Conservation (phyloP, 2,329 filamentous ascomycete species). For the Huntiella savannae region DNA sequence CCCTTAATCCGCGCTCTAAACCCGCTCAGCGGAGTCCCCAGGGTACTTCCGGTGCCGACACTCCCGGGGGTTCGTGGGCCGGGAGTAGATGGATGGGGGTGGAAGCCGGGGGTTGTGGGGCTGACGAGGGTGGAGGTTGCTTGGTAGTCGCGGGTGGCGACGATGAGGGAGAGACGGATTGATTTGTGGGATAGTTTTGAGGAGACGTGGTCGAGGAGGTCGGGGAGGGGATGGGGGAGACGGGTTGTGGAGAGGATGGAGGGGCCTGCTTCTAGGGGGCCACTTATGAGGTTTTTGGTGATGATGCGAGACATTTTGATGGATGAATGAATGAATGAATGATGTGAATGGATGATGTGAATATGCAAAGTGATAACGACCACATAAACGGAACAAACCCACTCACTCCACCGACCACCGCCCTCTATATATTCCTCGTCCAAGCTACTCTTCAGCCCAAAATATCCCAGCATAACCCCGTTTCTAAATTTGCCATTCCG, state of each 20-base stretch:
- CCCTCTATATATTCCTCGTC: not conserved
- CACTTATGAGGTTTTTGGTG: slow-evolving; percentile 36
- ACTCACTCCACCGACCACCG: not conserved
- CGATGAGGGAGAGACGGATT: slow-evolving; percentile 37
- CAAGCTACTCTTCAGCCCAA: not conserved
- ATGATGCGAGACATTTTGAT: slow-evolving; percentile 18
- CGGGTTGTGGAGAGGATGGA: slow-evolving; percentile 39
- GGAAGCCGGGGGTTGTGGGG: slow-evolving; percentile 17
- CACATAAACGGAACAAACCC: slow-evolving; percentile 1
- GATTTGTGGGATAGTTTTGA: slow-evolving; percentile 34
- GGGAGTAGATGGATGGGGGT: slow-evolving; percentile 10
- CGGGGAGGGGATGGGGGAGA: slow-evolving; percentile 33
- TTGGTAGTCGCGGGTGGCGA: slow-evolving; percentile 37
- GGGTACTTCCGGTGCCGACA: slow-evolving; percentile 13
- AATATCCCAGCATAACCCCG: too few species aligned
- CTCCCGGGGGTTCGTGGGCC: slow-evolving; percentile 15
- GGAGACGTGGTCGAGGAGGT: slow-evolving; percentile 40
- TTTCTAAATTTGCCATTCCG: too few species aligned
- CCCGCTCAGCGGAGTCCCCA: too few species aligned
- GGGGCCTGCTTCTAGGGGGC: slow-evolving; percentile 41
- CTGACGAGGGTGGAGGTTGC: slow-evolving; percentile 18
- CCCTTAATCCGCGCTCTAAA: too few species aligned
- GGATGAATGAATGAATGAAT: not conserved
- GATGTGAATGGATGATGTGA: not conserved
- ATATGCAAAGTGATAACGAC: not conserved